These are phyloP conservation scores for Pelargonium citronellum DNA, from an alignment of 441 rosid species.

Conservation along the genomic window DNA sequence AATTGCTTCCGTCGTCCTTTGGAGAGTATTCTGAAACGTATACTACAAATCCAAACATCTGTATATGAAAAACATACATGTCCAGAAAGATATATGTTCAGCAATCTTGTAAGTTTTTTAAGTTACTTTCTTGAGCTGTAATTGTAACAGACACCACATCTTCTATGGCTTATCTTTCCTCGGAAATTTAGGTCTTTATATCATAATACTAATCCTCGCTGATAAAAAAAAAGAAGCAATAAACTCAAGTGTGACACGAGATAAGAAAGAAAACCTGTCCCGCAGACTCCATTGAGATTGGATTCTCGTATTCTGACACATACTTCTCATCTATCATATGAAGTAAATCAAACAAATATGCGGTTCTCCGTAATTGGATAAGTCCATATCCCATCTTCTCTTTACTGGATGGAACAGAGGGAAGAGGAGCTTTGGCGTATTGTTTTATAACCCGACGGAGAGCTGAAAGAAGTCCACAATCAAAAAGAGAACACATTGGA, in stretches of 20 bases:
- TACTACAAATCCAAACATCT: conserved; percentile 84
- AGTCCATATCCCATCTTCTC: conserved; percentile 54
- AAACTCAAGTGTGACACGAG: background rate
- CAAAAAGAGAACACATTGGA: conserved; percentile 11
- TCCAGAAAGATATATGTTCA: conserved; percentile 10
- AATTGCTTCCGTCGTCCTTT: conserved; percentile 38
- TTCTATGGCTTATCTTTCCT: too few species aligned
- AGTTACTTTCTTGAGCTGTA: too few species aligned
- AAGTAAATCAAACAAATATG: conserved; percentile 50
- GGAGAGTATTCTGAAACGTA: conserved; percentile 55
- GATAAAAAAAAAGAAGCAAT: too few species aligned
- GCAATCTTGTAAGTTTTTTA: conserved; percentile 13
- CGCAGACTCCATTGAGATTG: conserved; percentile 70
- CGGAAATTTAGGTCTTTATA: too few species aligned
- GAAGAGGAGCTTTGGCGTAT: conserved; percentile 40
- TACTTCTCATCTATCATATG: conserved; percentile 36
- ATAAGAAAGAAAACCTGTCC: conserved; percentile 51
- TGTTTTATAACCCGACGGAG: conserved; percentile 53
- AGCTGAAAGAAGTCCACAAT: conserved; percentile 43
- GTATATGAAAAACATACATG: conserved; percentile 22
- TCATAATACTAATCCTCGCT: too few species aligned
- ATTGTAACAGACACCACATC: too few species aligned
- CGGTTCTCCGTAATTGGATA: conserved; percentile 52
- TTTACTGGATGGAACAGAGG: conserved; percentile 41
- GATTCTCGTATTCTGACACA: conserved; percentile 44